Evolutionary conservation across 2,329 filamentous ascomycete species (phyloP).

Genomic region (Cordyceps militaris): DNA sequence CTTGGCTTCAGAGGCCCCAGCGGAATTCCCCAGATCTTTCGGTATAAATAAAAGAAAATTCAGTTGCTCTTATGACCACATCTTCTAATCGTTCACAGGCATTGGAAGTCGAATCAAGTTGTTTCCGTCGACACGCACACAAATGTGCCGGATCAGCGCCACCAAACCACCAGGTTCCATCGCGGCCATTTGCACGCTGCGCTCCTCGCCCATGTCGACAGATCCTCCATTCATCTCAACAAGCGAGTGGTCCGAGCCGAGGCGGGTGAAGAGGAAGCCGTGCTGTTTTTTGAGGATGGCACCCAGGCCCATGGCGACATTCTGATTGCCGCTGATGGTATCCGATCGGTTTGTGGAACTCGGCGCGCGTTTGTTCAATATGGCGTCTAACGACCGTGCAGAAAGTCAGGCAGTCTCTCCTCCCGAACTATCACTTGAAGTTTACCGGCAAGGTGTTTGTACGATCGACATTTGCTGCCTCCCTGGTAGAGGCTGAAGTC

Average conservation of each 20-base stretch:
- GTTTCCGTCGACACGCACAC: conserved; percentile 36
- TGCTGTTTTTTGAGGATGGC: conserved; percentile 36
- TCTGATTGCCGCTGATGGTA: conserved; percentile 44
- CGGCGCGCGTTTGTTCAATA: neutral
- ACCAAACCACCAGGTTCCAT: conserved; percentile 38
- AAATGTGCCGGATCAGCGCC: conserved; percentile 29
- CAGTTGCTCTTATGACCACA: conserved; percentile 24
- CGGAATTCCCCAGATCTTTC: conserved; percentile 5
- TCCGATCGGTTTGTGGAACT: conserved; percentile 38
- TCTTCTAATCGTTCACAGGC: conserved; percentile 26
- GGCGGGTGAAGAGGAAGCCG: conserved; percentile 21
- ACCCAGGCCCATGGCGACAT: conserved; percentile 35
- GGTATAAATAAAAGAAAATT: conserved; percentile 24
- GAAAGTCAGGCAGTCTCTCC: conserved; percentile 11
- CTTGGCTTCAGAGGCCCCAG: conserved; percentile 3
- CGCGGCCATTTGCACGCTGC: conserved; percentile 42
- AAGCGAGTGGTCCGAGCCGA: conserved; percentile 32
- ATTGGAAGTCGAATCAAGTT: conserved; percentile 39
- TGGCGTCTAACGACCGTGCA: neutral
- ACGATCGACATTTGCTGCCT: conserved; percentile 14
- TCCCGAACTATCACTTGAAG: conserved; percentile 8
- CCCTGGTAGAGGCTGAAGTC: conserved; percentile 14
- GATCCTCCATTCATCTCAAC: conserved; percentile 33
- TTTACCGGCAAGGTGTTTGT: conserved; percentile 15
- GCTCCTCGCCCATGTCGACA: conserved; percentile 36